Evolutionary conservation across 176 grass and related monocot species (phyloP).

Genomic region (Thalia dealbata): DNA sequence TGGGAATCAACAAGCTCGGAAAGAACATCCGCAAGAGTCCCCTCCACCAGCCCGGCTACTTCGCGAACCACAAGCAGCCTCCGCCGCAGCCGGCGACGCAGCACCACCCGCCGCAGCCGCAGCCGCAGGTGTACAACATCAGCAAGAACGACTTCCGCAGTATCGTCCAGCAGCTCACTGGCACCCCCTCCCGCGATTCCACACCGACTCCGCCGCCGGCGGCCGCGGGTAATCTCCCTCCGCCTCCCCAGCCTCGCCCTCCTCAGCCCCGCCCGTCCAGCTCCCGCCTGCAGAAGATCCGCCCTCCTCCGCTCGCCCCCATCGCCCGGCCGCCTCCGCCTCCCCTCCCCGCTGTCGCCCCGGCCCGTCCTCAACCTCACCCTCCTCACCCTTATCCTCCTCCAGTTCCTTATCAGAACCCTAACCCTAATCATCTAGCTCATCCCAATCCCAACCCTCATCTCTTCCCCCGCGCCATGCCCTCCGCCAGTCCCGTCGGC

Average conservation of each 20-base stretch:
- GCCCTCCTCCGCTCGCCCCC: constrained; percentile 55
- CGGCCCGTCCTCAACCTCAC: not conserved
- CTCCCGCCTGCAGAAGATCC: constrained; percentile 73
- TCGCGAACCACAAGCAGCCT: constrained; percentile 9
- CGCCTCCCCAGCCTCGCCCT: constrained; percentile 22
- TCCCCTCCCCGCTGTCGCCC: not conserved
- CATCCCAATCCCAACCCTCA: constrained; percentile 28
- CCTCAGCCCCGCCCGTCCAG: constrained; percentile 45
- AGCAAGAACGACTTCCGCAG: constrained; percentile 95
- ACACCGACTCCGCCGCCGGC: constrained; percentile 6
- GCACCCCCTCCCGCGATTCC: constrained; percentile 47
- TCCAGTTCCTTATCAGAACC: constrained; percentile 19
- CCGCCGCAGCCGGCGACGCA: constrained; percentile 26
- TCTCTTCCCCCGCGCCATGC: constrained; percentile 33
- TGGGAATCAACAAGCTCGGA: constrained; percentile 78
- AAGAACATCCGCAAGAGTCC: constrained; percentile 69
- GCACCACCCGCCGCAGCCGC: constrained; percentile 46
- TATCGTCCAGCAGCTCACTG: constrained; percentile 96
- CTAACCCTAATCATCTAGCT: constrained; percentile 2
- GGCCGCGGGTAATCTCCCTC: constrained; percentile 6
- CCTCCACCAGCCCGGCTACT: constrained; percentile 3
- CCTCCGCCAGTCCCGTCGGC: constrained; percentile 19
- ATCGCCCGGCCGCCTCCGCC: constrained; percentile 39
- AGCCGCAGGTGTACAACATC: constrained; percentile 99
- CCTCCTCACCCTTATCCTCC: not conserved